Percentiles rank a stretch among this genome's conserved stretches.
These are phyloP conservation scores for Panaeolus cyanescens DNA, from an alignment of 768 basidiomycete species.

Conservation along the genomic window DNA sequence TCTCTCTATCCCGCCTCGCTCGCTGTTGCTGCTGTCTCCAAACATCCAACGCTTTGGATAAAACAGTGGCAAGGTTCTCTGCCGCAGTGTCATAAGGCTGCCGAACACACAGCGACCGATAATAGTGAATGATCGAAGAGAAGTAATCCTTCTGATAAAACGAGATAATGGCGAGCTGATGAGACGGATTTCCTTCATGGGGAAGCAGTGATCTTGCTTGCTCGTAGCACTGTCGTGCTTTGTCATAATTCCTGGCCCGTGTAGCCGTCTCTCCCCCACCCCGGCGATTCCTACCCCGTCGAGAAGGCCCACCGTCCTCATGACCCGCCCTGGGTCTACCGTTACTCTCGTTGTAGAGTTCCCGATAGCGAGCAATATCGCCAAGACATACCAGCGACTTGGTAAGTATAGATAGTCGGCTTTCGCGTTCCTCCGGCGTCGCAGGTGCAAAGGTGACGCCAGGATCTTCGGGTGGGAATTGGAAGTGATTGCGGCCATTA, in stretches of 20 bases:
- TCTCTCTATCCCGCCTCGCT: constrained; percentile 22
- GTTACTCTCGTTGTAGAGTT: constrained; percentile 80
- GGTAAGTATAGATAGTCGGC: constrained; percentile 74
- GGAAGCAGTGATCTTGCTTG: constrained; percentile 84
- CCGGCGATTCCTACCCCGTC: constrained; percentile 48
- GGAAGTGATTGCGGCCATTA: constrained; percentile 57
- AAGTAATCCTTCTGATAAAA: constrained; percentile 87
- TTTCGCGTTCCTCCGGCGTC: constrained; percentile 55
- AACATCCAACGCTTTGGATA: constrained; percentile 65
- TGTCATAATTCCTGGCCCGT: constrained; percentile 69
- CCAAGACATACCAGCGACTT: constrained; percentile 92
- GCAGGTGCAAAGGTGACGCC: constrained; percentile 36
- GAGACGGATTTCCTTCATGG: constrained; percentile 90
- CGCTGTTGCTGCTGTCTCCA: constrained; percentile 48
- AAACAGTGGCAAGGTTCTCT: constrained; percentile 78
- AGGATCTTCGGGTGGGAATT: constrained; percentile 62
- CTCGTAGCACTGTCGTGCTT: constrained; percentile 80
- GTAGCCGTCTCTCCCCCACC: constrained; percentile 52
- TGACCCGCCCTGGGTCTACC: constrained; percentile 68
- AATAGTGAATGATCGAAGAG: constrained; percentile 80
- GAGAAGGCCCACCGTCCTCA: constrained; percentile 50
- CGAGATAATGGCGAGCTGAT: constrained; percentile 93
- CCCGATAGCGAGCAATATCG: constrained; percentile 92
- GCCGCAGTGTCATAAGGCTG: constrained; percentile 86
- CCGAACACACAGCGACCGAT: constrained; percentile 85